Base-by-base conservation (phyloP, 352 stramenopile species). In the Salisapilia sapeloensis region DNA sequence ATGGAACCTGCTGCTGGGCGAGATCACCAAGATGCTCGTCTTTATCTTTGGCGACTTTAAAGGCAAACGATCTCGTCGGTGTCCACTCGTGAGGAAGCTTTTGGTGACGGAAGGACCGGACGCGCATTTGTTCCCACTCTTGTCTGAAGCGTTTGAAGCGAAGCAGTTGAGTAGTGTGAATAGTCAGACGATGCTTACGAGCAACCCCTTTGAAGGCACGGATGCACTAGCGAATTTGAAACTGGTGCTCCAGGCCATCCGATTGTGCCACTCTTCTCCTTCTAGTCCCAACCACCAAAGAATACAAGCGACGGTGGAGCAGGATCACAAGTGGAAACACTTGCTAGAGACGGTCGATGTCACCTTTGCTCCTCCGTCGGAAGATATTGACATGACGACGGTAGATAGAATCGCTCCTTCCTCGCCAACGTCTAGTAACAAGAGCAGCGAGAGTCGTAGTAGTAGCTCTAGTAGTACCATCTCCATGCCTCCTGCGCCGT, bases 41-140 rank as follows among this genome's bases (percentile, higher is more conserved):
- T 91, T 87, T 45, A 77, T 55, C 23, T 58, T 91, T 29, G 71
- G 69, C 4, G 75, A 91, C 52, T 84, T 85, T 34, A 91, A 91
- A 40, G 75, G 63, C 45, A 87, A 91, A 39, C 69, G 75, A 10
- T 87, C 71, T 24, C 52, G 75, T 16, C 74, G 55, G 25, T 91
- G 75, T 28, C 75, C 75, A 4, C 74, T 91, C 27, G 69, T 91
- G 18, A 63, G 51, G 6, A 63, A 51, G n/a, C 49, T 91, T 13
- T 21, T 87, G 47, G 38, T 60, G 4, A 62, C 55, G 0, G 50
- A 80, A 12, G 58, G 46, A 4, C 44, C 58, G 2, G 60, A 86
- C 9, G 67, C 57, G 4, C 53, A 59, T 17, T 40, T 89, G 26
- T 38, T 76, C 13, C 54, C 67, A 2, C 30, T 89, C 30, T 42